A percentile compares a stretch with the other conserved stretches of the same genome.
Conservation (phyloP, 441 rosid genomes). For the Raphanus hybrid region DNA sequence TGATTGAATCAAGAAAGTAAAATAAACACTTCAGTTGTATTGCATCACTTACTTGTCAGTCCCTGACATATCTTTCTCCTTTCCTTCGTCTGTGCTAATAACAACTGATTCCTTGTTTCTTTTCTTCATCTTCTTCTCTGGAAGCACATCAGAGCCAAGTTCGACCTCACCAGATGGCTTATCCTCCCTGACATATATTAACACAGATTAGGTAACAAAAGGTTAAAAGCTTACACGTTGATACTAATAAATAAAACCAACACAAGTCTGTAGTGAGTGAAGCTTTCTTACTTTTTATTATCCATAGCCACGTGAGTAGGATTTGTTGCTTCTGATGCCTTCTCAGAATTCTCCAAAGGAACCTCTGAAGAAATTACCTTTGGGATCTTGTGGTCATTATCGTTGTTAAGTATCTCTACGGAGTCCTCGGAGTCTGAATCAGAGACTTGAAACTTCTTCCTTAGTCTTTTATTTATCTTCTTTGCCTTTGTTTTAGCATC, state of each 20-base stretch:
- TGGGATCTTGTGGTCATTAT: conserved; percentile 39
- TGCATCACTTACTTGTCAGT: conserved; percentile 40
- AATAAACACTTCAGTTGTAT: neutral
- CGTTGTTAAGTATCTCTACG: conserved; percentile 32
- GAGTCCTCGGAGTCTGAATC: conserved; percentile 50
- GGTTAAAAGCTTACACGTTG: neutral
- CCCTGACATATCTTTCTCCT: conserved; percentile 20
- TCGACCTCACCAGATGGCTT: neutral
- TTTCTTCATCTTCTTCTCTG: neutral
- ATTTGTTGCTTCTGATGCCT: conserved; percentile 14
- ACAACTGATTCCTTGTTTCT: neutral
- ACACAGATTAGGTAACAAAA: neutral
- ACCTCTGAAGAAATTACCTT: conserved; percentile 39
- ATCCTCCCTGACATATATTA: conserved; percentile 24
- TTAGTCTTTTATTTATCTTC: conserved; percentile 46
- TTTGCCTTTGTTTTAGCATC: conserved; percentile 25
- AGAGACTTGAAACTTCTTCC: conserved; percentile 50
- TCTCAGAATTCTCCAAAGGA: conserved; percentile 34
- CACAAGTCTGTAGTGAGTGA: conserved; percentile 6
- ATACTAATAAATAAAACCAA: neutral
- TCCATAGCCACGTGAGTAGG: conserved; percentile 15
- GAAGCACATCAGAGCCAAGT: neutral
- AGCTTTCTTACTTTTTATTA: conserved; percentile 43
- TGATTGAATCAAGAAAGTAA: conserved; percentile 5
- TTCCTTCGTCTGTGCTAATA: neutral